These are phyloP conservation scores for Endothia cerciana DNA, from an alignment of 2,329 filamentous ascomycete species.

Conservation along the genomic window DNA sequence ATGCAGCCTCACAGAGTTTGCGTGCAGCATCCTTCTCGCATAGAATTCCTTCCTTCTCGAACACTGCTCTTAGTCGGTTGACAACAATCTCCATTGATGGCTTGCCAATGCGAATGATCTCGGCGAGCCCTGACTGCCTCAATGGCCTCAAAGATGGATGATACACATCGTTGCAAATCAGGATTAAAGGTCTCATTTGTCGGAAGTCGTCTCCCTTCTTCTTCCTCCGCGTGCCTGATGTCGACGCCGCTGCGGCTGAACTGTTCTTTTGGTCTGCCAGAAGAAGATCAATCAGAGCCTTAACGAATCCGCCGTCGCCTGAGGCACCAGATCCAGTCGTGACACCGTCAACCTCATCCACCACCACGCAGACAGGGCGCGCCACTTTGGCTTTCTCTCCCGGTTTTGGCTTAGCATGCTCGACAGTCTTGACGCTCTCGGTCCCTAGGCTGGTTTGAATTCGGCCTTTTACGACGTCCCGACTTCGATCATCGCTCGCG, in stretches of 20 bases:
- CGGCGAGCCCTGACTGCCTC: conserved; percentile 81
- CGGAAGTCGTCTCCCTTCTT: conserved; percentile 86
- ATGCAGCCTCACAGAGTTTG: conserved; percentile 80
- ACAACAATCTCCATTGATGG: conserved; percentile 87
- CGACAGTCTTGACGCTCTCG: conserved; percentile 83
- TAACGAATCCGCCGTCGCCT: conserved; percentile 93
- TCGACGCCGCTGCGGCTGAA: conserved; percentile 36
- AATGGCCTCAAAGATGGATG: conserved; percentile 85
- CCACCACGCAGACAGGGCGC: conserved; percentile 87
- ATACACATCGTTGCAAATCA: conserved; percentile 98
- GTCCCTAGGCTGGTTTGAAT: conserved; percentile 93
- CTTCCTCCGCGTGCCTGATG: conserved; percentile 53
- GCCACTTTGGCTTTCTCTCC: conserved; percentile 65
- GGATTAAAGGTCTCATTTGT: conserved; percentile 82
- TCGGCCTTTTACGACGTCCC: conserved; percentile 84
- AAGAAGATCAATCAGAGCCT: conserved; percentile 89
- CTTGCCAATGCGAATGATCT: conserved; percentile 90
- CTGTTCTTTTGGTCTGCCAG: conserved; percentile 82
- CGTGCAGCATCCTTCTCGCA: conserved; percentile 89
- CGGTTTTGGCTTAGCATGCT: conserved; percentile 54
- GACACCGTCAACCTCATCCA: conserved; percentile 96
- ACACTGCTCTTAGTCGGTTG: conserved; percentile 77
- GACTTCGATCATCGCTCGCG: conserved; percentile 91
- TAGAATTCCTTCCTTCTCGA: conserved; percentile 84
- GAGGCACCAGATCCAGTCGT: conserved; percentile 76